Percentiles rank a stretch among this genome's conserved stretches.
phyloP scores from a whole-genome alignment of 2,329 filamentous ascomycete species.

The Diaporthe aspalathi region DNA sequence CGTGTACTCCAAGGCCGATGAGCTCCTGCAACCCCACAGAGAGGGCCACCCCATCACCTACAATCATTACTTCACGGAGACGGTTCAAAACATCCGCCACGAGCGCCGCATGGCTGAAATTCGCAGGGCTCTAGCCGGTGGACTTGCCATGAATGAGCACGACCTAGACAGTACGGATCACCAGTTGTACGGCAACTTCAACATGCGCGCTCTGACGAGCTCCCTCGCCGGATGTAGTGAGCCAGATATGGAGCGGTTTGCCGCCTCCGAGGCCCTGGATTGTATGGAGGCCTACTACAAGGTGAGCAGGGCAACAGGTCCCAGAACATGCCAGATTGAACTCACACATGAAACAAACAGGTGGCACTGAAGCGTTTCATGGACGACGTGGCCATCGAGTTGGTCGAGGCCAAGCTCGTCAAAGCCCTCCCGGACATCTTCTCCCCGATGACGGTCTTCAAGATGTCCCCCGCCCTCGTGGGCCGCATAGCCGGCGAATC shows the following conservation, averaged over 20 bases:
- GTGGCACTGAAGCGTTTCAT: slow-evolving; percentile 57
- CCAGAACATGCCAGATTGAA: neutral
- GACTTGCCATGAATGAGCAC: slow-evolving; percentile 6
- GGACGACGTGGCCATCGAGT: slow-evolving; percentile 56
- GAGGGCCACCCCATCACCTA: slow-evolving; percentile 63
- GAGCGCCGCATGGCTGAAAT: slow-evolving; percentile 30
- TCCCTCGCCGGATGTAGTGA: slow-evolving; percentile 34
- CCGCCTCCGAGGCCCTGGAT: slow-evolving; percentile 49
- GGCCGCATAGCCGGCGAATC: slow-evolving; percentile 55
- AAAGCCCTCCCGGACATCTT: slow-evolving; percentile 51
- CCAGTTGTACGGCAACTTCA: slow-evolving; percentile 1
- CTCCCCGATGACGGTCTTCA: slow-evolving; percentile 51
- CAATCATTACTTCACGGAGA: slow-evolving; percentile 58
- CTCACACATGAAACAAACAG: slow-evolving; percentile 43
- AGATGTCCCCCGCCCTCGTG: slow-evolving; percentile 51
- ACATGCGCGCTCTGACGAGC: neutral
- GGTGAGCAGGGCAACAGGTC: slow-evolving; percentile 40
- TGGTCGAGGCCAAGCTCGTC: slow-evolving; percentile 55
- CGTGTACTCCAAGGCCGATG: slow-evolving; percentile 51
- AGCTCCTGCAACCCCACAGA: slow-evolving; percentile 53
- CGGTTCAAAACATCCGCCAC: slow-evolving; percentile 47
- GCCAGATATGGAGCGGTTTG: slow-evolving; percentile 44
- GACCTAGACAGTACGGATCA: neutral
- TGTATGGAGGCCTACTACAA: slow-evolving; percentile 52
- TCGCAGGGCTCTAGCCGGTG: neutral